Base-by-base conservation (phyloP, 805 yeast species). In the Candida maesae region DNA sequence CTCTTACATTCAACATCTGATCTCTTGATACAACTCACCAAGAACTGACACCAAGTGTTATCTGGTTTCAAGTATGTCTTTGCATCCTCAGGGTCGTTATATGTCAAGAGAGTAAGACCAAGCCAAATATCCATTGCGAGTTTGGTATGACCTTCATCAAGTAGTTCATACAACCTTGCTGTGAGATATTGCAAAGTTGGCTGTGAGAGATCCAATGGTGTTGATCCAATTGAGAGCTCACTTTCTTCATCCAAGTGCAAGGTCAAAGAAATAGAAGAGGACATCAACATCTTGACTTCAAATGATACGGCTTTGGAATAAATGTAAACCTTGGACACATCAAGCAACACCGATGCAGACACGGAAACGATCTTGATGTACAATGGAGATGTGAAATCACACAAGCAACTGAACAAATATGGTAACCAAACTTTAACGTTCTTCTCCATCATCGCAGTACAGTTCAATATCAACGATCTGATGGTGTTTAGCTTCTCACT, bases 361-460 rank as follows among this genome's bases (percentile, higher is more conserved):
- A 45, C 35, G 17, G 46, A 30, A 12, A 32, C 30, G 19, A 44
- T 32, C 30, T 56, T 55, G 19, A 36, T 15, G 24, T 26, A 33
- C 3, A 38, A 11, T 21, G 46, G 42, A 2, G 48, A 38, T 7
- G 44, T 17, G 12, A 38, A 44, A 19, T 51, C 58, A 46, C 56
- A 51, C 5, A 51, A 26, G 23, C 47, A 41, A 23, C 51, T 53
- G 38, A 52, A 40, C 2, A 53, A 17, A 15, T 45, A 44, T 1
- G 45, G 38, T 3, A 54, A 6, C 61, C 61, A 57, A 13, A 36
- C 34, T 28, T 54, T 52, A 13, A 49, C 49, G 26, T 55, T 52
- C 33, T 54, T 57, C 33, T 53, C 59, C 61, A 57, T 57, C 50
- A 57, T 48, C 7, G 44, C 12, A 2, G 60, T 25, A 35, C 42